Base-by-base conservation (phyloP, 306 rosid species). In the Cucumis sativus region DNA sequence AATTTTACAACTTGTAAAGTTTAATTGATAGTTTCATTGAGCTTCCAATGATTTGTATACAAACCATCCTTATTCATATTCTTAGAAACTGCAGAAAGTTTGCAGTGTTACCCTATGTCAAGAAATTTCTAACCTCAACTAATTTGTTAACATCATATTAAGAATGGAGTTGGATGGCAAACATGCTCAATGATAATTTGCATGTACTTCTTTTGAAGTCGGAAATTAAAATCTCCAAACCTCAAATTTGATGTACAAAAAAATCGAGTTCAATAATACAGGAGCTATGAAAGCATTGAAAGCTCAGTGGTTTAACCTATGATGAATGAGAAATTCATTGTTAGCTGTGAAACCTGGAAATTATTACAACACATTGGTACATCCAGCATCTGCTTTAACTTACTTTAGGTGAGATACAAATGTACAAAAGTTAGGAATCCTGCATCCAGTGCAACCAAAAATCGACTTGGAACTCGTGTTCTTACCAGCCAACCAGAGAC, bases 321-420 rank as follows among this genome's bases (percentile, higher is more conserved):
- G n/a, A 51, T 28, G 63, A 54, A 73, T 73, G 30, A 73, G 77
- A 54, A 73, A 52, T 73, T 73, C 77, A 73, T 17, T 25, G 28
- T 73, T 73, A 52, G 61, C 17, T 0, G 18, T 73, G 16, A 73
- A 52, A 52, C 57, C 57, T 52, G 57, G 57, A 52, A 17, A 73
- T 73, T 73, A 73, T 73, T 73, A 73, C 77, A 54, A 54, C 5
- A 73, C 77, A 73, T 10, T 16, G 47, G 2, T 51, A 30, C 62
- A 73, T 51, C 47, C 62, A 73, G 77, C 47, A 73, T 52, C 77
- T 17, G 61, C 62, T 73, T 73, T 3, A 51, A 73, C 41, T 71
- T 72, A 51, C 40, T 51, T 52, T 47, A 52, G 62, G 45, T 73
- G 62, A 52, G 77, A 52, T 51, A 51, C 76, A 72, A 72, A 51